These are phyloP conservation scores for Cantharellus cinnabarinus DNA, from an alignment of 768 basidiomycete genomes.

Conservation along the genomic window DNA sequence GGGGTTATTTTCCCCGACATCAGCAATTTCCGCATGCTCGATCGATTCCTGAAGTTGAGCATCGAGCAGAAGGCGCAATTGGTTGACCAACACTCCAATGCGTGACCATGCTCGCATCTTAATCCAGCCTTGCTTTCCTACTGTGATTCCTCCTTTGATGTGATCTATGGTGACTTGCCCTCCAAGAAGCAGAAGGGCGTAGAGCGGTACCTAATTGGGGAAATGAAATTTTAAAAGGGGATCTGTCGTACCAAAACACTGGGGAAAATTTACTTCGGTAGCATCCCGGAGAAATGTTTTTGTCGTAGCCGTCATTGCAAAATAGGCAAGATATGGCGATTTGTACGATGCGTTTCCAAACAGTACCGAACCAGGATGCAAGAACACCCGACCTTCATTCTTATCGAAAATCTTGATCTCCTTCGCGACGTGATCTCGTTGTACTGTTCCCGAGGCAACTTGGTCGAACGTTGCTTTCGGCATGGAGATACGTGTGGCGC, in stretches of 20 bases:
- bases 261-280: slow-evolving; percentile 37
- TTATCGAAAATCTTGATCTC: slow-evolving; percentile 73
- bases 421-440: slow-evolving; percentile 63
- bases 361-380: slow-evolving; percentile 66
- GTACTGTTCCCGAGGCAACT: slow-evolving; percentile 63
- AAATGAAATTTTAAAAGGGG: neutral
- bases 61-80: slow-evolving; percentile 53
- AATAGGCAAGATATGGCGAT: slow-evolving; percentile 64
- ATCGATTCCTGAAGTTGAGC: slow-evolving; percentile 43
- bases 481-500: slow-evolving; percentile 54
- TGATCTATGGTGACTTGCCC: slow-evolving; percentile 63
- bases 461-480: slow-evolving; percentile 65
- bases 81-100: slow-evolving; percentile 76
- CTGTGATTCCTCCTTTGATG: slow-evolving; percentile 50
- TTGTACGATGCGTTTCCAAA: slow-evolving; percentile 58
- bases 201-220: slow-evolving; percentile 54
- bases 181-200: slow-evolving; percentile 67
- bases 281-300: slow-evolving; percentile 77
- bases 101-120: slow-evolving; percentile 70
- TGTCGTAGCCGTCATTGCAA: slow-evolving; percentile 58
- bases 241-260: neutral
- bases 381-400: slow-evolving; percentile 40
- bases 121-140: slow-evolving; percentile 35
- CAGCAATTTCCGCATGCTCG: slow-evolving; percentile 35
- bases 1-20: slow-evolving; percentile 29